A percentile compares a stretch with the other conserved stretches of the same genome.
Conservation (phyloP, 2,329 filamentous ascomycete genomes). For the Fusarium palustre region DNA sequence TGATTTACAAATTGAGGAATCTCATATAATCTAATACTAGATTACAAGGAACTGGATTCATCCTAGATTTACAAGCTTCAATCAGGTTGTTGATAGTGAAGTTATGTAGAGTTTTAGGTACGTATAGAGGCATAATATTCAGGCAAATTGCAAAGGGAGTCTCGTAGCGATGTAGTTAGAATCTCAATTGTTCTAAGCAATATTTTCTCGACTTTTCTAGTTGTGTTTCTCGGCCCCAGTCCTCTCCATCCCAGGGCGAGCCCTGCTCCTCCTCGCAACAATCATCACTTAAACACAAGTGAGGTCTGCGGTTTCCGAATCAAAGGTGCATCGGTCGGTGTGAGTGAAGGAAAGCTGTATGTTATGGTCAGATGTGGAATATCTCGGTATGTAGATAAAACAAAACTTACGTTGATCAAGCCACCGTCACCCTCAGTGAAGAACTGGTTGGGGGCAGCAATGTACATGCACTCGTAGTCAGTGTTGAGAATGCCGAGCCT, state of each 20-base stretch:
- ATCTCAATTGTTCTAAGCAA: neutral
- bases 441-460: conserved; percentile 19
- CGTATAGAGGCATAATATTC: too few species aligned
- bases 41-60: too few species aligned
- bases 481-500: conserved; percentile 8
- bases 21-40: too few species aligned
- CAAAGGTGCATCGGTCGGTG: conserved; percentile 12
- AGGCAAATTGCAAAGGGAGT: too few species aligned
- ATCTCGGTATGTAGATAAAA: accelerated
- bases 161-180: neutral
- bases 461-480: conserved; percentile 24
- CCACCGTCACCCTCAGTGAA: conserved; percentile 11
- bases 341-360: conserved; percentile 2
- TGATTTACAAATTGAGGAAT: too few species aligned
- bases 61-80: too few species aligned
- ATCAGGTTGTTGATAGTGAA: too few species aligned
- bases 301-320: conserved; percentile 6
- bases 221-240: neutral
- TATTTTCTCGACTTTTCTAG: neutral
- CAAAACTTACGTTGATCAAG: conserved; percentile 6
- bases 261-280: too few species aligned
- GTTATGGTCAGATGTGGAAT: neutral
- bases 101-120: too few species aligned
- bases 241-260: neutral
- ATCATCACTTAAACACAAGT: conserved; percentile 7